Evolutionary conservation across 2,329 filamentous ascomycete genomes (phyloP).

Genomic region (Exophiala bonariae): DNA sequence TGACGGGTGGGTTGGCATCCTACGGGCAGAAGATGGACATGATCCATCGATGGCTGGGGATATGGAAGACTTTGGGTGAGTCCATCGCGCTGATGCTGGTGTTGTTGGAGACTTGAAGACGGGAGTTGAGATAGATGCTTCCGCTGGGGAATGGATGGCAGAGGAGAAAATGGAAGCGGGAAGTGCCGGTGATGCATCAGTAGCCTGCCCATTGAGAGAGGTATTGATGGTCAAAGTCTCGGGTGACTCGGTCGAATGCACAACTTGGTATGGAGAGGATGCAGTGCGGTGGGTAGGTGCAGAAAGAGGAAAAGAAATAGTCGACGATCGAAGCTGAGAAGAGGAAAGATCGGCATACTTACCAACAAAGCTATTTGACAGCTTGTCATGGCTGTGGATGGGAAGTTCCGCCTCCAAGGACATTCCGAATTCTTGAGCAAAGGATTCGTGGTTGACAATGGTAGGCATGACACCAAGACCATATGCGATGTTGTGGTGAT

Average conservation of each 20-base stretch:
- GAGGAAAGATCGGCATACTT: constrained; percentile 42
- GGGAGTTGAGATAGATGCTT: constrained; percentile 11
- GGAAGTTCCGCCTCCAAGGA: constrained; percentile 44
- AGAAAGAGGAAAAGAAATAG: constrained; percentile 13
- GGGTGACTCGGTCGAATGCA: constrained; percentile 19
- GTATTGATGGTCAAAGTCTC: constrained; percentile 16
- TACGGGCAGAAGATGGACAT: constrained; percentile 5
- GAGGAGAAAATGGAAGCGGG: constrained; percentile 14
- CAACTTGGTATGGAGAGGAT: background rate
- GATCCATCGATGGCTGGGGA: constrained; percentile 19
- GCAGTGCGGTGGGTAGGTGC: constrained; percentile 8
- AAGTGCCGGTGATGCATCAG: constrained; percentile 9
- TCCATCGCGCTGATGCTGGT: constrained; percentile 34
- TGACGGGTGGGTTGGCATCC: constrained; percentile 6
- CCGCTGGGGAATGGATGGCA: constrained; percentile 13
- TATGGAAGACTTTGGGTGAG: constrained; percentile 26
- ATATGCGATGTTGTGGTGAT: constrained; percentile 39
- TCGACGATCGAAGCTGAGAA: constrained; percentile 29
- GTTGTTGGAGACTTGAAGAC: constrained; percentile 38
- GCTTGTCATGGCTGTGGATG: constrained; percentile 43
- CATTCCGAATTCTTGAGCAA: constrained; percentile 38
- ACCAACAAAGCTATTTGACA: constrained; percentile 47
- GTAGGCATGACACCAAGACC: constrained; percentile 62
- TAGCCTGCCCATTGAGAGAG: constrained; percentile 5
- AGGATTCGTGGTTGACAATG: constrained; percentile 62